These are phyloP conservation scores for Diplocarpon mali DNA, from an alignment of 2,329 filamentous ascomycete species.

Conservation along the genomic window DNA sequence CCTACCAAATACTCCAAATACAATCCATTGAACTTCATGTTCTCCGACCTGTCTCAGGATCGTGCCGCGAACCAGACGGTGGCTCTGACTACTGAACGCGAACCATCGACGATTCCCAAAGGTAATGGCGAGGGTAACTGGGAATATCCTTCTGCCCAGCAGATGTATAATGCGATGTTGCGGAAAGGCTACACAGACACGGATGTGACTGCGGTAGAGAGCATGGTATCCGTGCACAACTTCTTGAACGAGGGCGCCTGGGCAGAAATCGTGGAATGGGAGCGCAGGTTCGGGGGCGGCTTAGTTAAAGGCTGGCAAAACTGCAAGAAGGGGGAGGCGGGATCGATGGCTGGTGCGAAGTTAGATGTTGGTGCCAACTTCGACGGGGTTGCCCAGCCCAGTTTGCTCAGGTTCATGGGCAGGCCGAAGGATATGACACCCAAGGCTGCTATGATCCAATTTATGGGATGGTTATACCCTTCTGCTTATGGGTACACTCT, in stretches of 20 bases:
- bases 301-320: slow-evolving; percentile 61
- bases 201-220: slow-evolving; percentile 82
- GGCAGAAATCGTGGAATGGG: slow-evolving; percentile 91
- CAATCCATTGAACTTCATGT: slow-evolving; percentile 93
- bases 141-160: slow-evolving; percentile 97
- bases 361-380: slow-evolving; percentile 39
- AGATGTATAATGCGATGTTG: slow-evolving; percentile 98
- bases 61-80: slow-evolving; percentile 62
- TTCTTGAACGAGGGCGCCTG: slow-evolving; percentile 97
- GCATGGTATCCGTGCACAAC: slow-evolving; percentile 97
- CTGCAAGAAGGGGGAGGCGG: slow-evolving; percentile 63
- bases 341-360: slow-evolving; percentile 34
- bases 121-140: slow-evolving; percentile 70
- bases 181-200: slow-evolving; percentile 95
- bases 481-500: slow-evolving; percentile 59
- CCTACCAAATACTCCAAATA: slow-evolving; percentile 49
- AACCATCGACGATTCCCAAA: slow-evolving; percentile 83
- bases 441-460: slow-evolving; percentile 75
- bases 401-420: slow-evolving; percentile 78
- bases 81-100: slow-evolving; percentile 66
- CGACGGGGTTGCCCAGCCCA: slow-evolving; percentile 49
- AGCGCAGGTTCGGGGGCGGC: slow-evolving; percentile 70
- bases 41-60: slow-evolving; percentile 70
- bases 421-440: slow-evolving; percentile 82
- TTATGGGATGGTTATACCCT: slow-evolving; percentile 70